These are phyloP conservation scores for Yamadazyma dendronema DNA, from an alignment of 1,139 yeast genomes.

Conservation along the genomic window DNA sequence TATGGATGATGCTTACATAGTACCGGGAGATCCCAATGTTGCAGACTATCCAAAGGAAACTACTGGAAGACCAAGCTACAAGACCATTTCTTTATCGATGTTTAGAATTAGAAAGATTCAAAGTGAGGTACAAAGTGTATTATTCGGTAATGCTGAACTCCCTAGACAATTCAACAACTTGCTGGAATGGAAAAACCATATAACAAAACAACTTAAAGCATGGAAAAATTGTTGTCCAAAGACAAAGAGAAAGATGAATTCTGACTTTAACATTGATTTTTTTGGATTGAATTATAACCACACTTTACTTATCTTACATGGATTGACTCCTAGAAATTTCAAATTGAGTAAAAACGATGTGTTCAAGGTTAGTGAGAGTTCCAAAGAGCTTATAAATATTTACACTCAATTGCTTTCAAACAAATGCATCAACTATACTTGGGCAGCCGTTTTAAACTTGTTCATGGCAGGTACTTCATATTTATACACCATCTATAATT, in stretches of 20 bases:
- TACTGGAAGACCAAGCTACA: constrained; percentile 56
- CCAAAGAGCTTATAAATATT: constrained; percentile 62
- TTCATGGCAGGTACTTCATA: constrained; percentile 89
- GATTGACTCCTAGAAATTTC: constrained; percentile 70
- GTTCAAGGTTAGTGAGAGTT: constrained; percentile 57
- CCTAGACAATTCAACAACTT: constrained; percentile 62
- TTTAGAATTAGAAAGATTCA: constrained; percentile 71
- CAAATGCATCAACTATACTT: constrained; percentile 74
- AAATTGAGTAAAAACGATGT: constrained; percentile 54
- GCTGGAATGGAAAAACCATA: constrained; percentile 57
- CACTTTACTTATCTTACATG: constrained; percentile 68
- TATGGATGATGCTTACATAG: constrained; percentile 67
- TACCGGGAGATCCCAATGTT: constrained; percentile 24
- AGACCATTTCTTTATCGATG: constrained; percentile 62
- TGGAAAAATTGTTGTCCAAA: constrained; percentile 66
- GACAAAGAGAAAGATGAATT: constrained; percentile 60
- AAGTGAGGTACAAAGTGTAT: constrained; percentile 69
- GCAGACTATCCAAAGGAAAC: constrained; percentile 23
- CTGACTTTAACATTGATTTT: constrained; percentile 68
- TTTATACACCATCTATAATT: constrained; percentile 71
- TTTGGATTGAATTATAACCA: constrained; percentile 77
- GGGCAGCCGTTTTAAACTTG: constrained; percentile 90
- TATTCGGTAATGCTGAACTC: constrained; percentile 68
- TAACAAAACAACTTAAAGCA: constrained; percentile 47
- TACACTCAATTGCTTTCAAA: constrained; percentile 57